Base-by-base conservation (phyloP, 371 early-diverging fungal genomes). In the Apophysomyces sp. region DNA sequence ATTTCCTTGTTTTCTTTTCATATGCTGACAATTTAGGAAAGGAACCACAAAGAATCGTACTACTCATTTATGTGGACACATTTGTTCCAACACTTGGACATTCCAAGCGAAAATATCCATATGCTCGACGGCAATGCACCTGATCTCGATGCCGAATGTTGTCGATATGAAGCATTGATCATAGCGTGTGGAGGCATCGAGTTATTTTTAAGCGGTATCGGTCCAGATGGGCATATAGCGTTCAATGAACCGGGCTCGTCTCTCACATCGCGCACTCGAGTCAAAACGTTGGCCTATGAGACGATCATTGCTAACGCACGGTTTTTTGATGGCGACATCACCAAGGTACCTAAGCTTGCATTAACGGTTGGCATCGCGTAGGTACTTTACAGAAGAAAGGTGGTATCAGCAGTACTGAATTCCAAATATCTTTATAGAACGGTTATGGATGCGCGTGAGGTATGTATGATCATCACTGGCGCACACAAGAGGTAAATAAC, bases 201-300 rank as follows among this genome's bases (percentile, higher is more conserved):
- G 73, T 80, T 92, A 36, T 92, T 92, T 70, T 66, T 92, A 57
- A 88, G 92, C 31, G 93, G 88, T 24, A 92, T 93, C 57, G 94
- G 94, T 6, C 94, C 94, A 2, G 94, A 94, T 70, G 94, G 94
- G 32, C 94, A 94, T 66, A 92, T 94, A 70, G 94, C 94, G 11
- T 94, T 94, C 65, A 94, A 94, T 65, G 94, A 94, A 67, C 94
- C 94, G 9, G 94, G 94, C n/a, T 92, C 92, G 16, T 92, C 92
- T 12, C 78, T 94, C 31, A 87, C 87, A 55, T 92, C 92, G 1
- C 84, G 91, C 18, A 93, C 94, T 4, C 84, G 94, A 36, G 92
- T 92, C 74, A 94, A 94, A 80, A 94, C 94, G 15, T 74, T 94
- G 31, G 94, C 94, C 4, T 94, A 94, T 71, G 94, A 94, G 58